phyloP scores from a whole-genome alignment of 2,329 filamentous ascomycete species.

The Karstenula rhodostoma region DNA sequence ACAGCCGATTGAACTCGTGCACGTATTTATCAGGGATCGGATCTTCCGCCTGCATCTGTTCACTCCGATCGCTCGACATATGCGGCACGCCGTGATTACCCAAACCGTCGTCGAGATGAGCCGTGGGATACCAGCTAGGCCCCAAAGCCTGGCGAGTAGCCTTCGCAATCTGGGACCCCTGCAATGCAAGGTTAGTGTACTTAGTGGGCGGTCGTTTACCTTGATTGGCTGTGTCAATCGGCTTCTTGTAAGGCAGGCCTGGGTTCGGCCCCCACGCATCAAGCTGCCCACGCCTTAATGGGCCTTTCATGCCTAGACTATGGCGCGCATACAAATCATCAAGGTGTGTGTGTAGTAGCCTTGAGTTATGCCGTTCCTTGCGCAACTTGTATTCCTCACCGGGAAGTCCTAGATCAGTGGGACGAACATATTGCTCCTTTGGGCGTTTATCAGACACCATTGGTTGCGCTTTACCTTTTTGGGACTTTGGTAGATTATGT shows the following conservation, averaged over 20 bases:
- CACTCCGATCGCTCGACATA: constrained; percentile 1
- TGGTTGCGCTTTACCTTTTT: neutral
- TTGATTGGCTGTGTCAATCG: neutral
- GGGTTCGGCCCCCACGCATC: neutral
- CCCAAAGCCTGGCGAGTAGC: constrained; percentile 7
- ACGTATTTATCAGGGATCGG: constrained; percentile 24
- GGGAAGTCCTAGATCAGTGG: neutral
- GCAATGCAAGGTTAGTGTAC: neutral
- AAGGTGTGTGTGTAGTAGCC: neutral
- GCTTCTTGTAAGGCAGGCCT: neutral
- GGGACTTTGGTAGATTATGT: neutral
- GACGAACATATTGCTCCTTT: neutral
- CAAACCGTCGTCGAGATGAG: constrained; percentile 17
- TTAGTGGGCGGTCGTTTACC: neutral
- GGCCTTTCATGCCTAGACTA: neutral
- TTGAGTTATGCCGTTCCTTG: neutral
- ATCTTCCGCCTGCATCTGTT: neutral
- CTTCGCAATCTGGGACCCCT: neutral
- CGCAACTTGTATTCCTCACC: neutral
- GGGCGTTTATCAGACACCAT: neutral
- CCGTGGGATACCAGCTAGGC: constrained; percentile 11
- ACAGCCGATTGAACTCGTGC: constrained; percentile 26
- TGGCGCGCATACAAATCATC: neutral
- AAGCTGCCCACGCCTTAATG: neutral
- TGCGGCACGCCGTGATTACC: neutral